Conservation (phyloP, 169 alveolate species). For the Eimeria mitis region DNA sequence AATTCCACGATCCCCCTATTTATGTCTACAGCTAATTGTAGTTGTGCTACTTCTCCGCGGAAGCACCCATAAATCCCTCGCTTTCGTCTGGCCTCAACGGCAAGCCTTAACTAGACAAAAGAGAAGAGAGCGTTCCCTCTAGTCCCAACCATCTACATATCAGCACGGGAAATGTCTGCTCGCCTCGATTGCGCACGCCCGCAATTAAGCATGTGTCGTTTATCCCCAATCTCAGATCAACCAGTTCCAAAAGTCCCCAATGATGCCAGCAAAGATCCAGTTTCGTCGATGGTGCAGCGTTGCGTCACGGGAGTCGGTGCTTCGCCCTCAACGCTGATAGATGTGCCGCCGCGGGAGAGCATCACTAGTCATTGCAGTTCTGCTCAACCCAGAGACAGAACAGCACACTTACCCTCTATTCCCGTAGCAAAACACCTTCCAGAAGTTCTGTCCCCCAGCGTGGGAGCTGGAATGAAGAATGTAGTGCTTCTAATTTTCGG, state of each 20-base stretch:
- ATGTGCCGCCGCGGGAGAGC: neutral
- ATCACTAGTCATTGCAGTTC: neutral
- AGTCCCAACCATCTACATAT: too few relatives aligned
- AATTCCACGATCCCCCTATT: too few relatives aligned
- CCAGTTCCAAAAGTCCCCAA: neutral
- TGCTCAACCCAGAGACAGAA: neutral
- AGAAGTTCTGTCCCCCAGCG: neutral
- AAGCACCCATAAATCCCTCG: too few relatives aligned
- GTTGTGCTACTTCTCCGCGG: neutral
- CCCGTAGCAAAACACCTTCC: neutral
- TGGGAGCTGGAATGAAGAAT: neutral
- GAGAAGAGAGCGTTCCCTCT: too few relatives aligned
- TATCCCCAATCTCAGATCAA: neutral
- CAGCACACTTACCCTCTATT: neutral
- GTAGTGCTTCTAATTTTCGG: neutral
- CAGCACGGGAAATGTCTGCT: neutral
- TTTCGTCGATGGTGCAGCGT: too few relatives aligned
- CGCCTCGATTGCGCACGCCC: neutral
- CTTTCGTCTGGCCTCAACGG: too few relatives aligned
- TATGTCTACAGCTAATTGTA: neutral
- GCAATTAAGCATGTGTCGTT: neutral
- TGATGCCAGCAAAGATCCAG: too few relatives aligned
- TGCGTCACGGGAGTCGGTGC: too few relatives aligned
- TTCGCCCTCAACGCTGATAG: neutral
- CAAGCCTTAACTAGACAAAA: too few relatives aligned